Evolutionary conservation across 1,284 basidiomycete species (phyloP), one percentile per base, ranked within the genome.

Genomic region (Papiliotrema terrestris): DNA sequence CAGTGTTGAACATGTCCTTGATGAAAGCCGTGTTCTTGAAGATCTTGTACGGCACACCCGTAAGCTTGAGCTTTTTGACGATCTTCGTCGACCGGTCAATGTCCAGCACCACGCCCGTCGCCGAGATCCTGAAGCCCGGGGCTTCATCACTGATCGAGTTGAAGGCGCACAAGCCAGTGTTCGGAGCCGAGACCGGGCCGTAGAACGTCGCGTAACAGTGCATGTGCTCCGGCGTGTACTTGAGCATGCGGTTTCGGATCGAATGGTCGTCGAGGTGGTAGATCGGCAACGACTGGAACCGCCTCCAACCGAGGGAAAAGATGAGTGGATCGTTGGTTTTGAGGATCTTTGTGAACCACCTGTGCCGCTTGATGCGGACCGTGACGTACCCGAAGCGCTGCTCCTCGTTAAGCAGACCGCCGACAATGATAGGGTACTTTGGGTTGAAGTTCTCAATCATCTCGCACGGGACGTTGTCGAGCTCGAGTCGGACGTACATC

Each of bases 151-250:
- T 78, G 6, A 99, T 79, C 1, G 88, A 86, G 76, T 95, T 98
- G 82, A 99, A 98, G 1, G 95, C 90, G 74, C 93, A 97, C 78
- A 98, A 91, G 59, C 95, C 94, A 0, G 92, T 97, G 75, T 97
- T 97, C n/a, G 93, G 93, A 0, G 89, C 80, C 1, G 90, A 80
- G 19, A 91, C 86, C 6, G 93, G 93, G 0, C 90, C 93, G 71
- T 94, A 97, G 78, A 98, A 98, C 0, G 94, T 95, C 2, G 95
- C 95, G 67, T 88, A 91, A 69, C 95, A 98, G 74, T 98, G 96
- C 92, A 96, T 97, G 71, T 99, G 95, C 77, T 98, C 96, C 0
- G 95, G 95, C 0, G 96, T 98, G 74, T 99, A 99, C 80, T 99
- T 98, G 76, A 99, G 87, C 89, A 98, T 91, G 45, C 96, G 89